Percentiles rank a stretch among this genome's conserved stretches.
These are phyloP conservation scores for Gnomoniopsis smithogilvyi DNA, from an alignment of 2,329 filamentous ascomycete genomes.

Conservation along the genomic window DNA sequence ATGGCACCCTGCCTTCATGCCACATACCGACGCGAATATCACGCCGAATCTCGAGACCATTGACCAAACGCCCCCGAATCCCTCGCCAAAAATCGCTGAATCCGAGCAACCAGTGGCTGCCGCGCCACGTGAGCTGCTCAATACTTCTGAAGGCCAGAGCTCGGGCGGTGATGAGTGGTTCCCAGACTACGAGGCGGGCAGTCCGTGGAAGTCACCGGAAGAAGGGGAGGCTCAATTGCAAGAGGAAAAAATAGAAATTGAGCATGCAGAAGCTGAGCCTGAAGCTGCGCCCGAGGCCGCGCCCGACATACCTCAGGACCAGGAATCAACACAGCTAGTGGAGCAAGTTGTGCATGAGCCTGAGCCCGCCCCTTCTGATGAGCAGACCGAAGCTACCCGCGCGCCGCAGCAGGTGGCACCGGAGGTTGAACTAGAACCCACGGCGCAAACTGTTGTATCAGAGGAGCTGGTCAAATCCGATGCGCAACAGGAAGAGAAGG, in stretches of 20 bases:
- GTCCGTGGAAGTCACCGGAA: conserved; percentile 20
- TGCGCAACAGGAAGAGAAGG: conserved; percentile 4
- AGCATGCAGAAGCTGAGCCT: not conserved
- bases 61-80: conserved; percentile 4
- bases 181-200: conserved; percentile 27
- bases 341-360: not conserved
- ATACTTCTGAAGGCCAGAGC: conserved; percentile 15
- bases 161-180: conserved; percentile 27
- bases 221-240: conserved; percentile 8
- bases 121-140: not conserved
- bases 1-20: conserved; percentile 52
- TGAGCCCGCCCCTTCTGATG: not conserved
- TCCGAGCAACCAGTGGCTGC: not conserved
- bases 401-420: not conserved
- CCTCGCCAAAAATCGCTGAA: not conserved
- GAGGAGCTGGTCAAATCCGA: not conserved
- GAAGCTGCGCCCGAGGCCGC: not conserved
- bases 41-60: conserved; percentile 4
- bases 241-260: not conserved
- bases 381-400: not conserved
- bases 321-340: not conserved
- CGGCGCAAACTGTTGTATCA: not conserved
- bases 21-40: conserved; percentile 32
- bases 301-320: not conserved
- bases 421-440: not conserved